Evolutionary conservation across 148 eudicot genomes (phyloP), one percentile per base, ranked within the genome.

Genomic region (Fagopyrum homotropicum): DNA sequence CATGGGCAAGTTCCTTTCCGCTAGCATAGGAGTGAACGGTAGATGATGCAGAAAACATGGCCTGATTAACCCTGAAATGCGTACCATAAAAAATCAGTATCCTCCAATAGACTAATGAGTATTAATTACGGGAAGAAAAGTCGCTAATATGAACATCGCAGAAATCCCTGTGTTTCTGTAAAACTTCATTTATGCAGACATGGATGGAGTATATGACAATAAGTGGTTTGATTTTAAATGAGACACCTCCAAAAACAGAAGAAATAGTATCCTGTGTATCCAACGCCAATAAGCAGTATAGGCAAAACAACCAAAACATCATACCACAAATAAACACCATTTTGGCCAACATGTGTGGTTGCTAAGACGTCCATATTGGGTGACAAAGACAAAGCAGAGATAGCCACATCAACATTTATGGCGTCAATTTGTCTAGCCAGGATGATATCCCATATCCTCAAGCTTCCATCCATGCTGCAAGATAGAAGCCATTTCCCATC

Each of bases 401-500:
- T 83, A 68, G 93, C 85, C 69, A 89, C 88, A 80, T 90, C 97
- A 77, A 92, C 97, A 73, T 84, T 90, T 45, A 93, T 74, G 40
- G 98, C 99, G 76, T 96, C 99, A 73, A 96, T 90, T 82, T 96
- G 99, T 78, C 91, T 88, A 46, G 91, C 98, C 73, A 96, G 82
- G 45, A 96, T 87, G 75, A 96, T 89, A 85, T 96, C 99, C 99
- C 99, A 92, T 45, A 96, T 87, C 80, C 98, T 88, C 61, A 96
- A 87, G 64, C 89, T 96, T 79, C 98, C 94, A 85, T 96, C 99
- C 99, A 96, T 96, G 86, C 99, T 92, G 70, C 94, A 90, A 5
- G 98, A 88, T 77, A 96, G 74, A 78, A 96, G 98, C 99, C 99
- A 96, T 87, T 96, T 96, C 8, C 99, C 99, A 84, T 96, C 99